Base-by-base conservation (phyloP, 176 grass and related monocot species). In the Pontederia crassipes region DNA sequence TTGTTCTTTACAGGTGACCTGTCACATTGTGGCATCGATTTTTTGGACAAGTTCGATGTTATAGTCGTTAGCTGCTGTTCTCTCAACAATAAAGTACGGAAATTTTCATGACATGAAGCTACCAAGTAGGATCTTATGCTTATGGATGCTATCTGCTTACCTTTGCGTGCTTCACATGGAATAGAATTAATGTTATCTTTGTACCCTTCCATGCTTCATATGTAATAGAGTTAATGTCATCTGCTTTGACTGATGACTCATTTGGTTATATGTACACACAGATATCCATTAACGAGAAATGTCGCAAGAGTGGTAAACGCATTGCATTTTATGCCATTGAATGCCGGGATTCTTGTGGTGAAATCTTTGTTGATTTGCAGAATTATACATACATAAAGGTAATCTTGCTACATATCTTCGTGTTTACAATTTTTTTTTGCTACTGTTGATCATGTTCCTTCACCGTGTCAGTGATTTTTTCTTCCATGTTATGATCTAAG, bases 291-390 rank as follows among this genome's bases (percentile, higher is more conserved):
- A 93, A 98, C 27, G 77, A 81, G 12, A 81, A 58, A 60, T 98
- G 94, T 72, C 87, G 88, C 51, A 93, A 89, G 65, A 86, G 84
- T 72, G 71, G 69, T 66, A 98, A 85, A 61, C 84, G 52, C 57
- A 81, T 93, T 83, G 94, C 84, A 61, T 93, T 98, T 80, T 93
- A 98, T 50, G 9, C 74, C 48, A 79, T 89, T 32, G 88, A 93
- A 52, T 98, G 94, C 60, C 88, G 81, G 62, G 88, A 81, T 78
- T 83, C 88, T 45, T 98, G 94, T 72, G 94, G 85, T 72, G 94
- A 98, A 81, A 98, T 98, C 70, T 98, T 98, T 86, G 74, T 83
- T 67, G 88, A 98, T 71, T 40, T 98, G 55, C 85, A 86, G 74
- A 86, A 83, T 26, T 79, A 93, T 75, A 83, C 61, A 58, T 93